Conservation (phyloP, 805 yeast species). For the Debaryomyces tyrocola region DNA sequence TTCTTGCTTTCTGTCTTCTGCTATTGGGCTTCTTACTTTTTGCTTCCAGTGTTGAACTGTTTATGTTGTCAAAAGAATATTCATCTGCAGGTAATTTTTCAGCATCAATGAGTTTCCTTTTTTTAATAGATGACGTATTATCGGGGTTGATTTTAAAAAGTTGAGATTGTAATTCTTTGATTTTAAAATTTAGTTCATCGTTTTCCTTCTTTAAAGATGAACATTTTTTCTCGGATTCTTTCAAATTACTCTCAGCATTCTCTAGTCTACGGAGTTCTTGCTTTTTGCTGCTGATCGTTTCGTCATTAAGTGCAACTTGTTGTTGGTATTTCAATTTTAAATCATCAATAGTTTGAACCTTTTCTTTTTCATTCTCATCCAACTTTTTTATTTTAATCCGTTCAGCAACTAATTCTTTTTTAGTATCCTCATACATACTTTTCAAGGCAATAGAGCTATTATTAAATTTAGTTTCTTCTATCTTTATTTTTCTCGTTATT, state of each 20-base stretch:
- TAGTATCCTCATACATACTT: background rate
- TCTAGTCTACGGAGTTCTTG: background rate
- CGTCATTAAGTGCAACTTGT: background rate
- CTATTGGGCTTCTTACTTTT: background rate
- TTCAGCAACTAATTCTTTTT: background rate
- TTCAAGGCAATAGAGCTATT: constrained; percentile 3
- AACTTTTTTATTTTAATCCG: constrained; percentile 25
- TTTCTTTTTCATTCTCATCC: constrained; percentile 21
- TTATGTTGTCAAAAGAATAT: constrained; percentile 2
- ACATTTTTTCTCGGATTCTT: background rate
- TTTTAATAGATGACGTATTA: background rate
- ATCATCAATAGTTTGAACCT: background rate
- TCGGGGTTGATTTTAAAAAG: background rate
- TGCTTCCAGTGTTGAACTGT: background rate
- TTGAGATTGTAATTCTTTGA: background rate
- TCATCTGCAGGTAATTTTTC: background rate
- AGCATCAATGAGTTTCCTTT: background rate
- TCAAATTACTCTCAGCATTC: background rate
- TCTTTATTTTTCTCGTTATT: constrained; percentile 1
- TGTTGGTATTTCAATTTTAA: background rate
- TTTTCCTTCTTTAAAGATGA: background rate
- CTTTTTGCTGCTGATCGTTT: background rate
- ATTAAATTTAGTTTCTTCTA: constrained; percentile 2
- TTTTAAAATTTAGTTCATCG: background rate
- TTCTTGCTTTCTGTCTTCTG: background rate